Evolutionary conservation across 805 yeast genomes (phyloP), one percentile per base, ranked within the genome.

Genomic region (Kazachstania taianensis): DNA sequence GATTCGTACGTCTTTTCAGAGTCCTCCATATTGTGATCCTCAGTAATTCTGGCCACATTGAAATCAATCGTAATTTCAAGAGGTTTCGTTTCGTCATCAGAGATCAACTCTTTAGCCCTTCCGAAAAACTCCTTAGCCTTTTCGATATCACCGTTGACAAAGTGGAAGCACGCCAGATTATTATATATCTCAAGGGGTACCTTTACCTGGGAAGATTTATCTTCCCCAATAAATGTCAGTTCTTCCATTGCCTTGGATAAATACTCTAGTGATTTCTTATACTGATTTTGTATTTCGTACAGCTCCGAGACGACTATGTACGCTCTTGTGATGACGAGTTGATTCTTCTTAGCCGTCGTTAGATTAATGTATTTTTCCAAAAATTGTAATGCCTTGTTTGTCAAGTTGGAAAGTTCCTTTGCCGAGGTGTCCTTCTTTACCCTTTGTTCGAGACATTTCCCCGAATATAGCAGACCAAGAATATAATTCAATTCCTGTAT

Each of bases 111-210:
- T 22, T 45, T 40, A 2, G 85, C 77, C 28, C 55, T 53, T 39
- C 68, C 60, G 50, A 83, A 82, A 41, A 67, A 66, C 4, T 65
- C 61, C 15, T 67, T 57, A 0, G 96, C 78, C 5, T 71, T 72
- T 2, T 67, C 75, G 35, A 59, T 62, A 46, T 78, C 73, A 18
- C 75, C 76, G 43, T 71, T 76, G 42, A 77, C 65, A 51, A 81
- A 80, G 39, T 82, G 73, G 57, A 85, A 74, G 5, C 83, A 94
- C 30, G 94, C 97, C 45, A 85, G 66, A 49, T 92, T 92, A 53
- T 85, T 86, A 49, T 77, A 66, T 20, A 89, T 63, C 46, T 77
- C 81, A 31, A 71, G 67, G 29, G 75, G 69, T 31, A 63, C 46
- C 14, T 18, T 16, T n/a, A n/a, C n/a, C n/a, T n/a, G n/a, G n/a